phyloP scores from a whole-genome alignment of 192 early-diverging fungal genomes.

The Coemansia sp. region DNA sequence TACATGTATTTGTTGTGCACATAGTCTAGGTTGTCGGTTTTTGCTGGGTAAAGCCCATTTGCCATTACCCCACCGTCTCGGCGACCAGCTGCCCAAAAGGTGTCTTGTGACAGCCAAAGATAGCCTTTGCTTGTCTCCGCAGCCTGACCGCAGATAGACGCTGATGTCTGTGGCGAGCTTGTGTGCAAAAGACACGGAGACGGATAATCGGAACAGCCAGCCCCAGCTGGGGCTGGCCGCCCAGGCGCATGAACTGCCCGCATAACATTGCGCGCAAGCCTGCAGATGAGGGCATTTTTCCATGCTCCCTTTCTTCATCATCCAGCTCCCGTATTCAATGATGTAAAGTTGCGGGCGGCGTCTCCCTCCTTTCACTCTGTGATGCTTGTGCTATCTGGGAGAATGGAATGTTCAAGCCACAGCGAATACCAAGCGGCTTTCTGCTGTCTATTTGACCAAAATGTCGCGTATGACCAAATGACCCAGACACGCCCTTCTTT shows the following conservation, averaged over 20 bases:
- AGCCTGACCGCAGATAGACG: constrained; percentile 1
- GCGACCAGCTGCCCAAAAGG: neutral
- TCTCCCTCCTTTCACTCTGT: too few relatives aligned
- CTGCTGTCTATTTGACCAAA: constrained; percentile 4
- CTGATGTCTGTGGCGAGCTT: neutral
- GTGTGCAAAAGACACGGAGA: neutral
- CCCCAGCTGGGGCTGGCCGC: too few relatives aligned
- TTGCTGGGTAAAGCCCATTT: neutral
- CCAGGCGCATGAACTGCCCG: neutral
- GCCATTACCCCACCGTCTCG: neutral
- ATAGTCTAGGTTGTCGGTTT: neutral
- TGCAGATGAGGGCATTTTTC: neutral
- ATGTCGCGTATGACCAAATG: neutral
- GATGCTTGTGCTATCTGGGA: neutral
- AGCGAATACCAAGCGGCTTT: neutral
- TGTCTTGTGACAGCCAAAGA: neutral
- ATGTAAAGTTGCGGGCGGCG: too few relatives aligned
- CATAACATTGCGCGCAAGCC: neutral
- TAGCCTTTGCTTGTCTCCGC: constrained; percentile 4
- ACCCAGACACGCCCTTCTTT: neutral
- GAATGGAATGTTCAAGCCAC: constrained; percentile 3
- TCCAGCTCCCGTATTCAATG: neutral
- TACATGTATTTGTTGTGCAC: neutral
- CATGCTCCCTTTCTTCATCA: constrained; percentile 8
- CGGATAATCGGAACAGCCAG: neutral